A percentile compares a stretch with the other conserved stretches of the same genome.
Evolutionary conservation across 2,329 filamentous ascomycete genomes (phyloP).

Genomic region (Fusarium sterilihyphosum): DNA sequence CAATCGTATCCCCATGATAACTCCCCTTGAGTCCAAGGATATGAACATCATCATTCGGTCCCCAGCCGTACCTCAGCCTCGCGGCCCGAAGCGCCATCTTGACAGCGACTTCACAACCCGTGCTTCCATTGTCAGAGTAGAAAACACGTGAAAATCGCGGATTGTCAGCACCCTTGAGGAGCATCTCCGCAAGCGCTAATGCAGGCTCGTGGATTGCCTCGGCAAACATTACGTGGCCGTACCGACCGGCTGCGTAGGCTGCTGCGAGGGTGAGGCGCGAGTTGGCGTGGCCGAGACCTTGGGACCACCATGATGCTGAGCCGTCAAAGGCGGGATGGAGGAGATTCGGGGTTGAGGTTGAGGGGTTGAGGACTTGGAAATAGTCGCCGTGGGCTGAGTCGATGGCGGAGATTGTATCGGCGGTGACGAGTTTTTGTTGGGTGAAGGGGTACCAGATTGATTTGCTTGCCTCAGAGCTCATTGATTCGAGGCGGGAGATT

Average conservation of each 20-base stretch:
- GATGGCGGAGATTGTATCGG: conserved; percentile 75
- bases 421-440: conserved; percentile 73
- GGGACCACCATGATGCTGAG: conserved; percentile 92
- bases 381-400: conserved; percentile 84
- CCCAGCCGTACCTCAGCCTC: conserved; percentile 73
- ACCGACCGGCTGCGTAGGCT: conserved; percentile 83
- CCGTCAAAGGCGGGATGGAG: conserved; percentile 76
- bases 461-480: conserved; percentile 69
- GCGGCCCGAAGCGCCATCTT: conserved; percentile 85
- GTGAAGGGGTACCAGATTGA: conserved; percentile 90
- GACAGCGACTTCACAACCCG: conserved; percentile 82
- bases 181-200: conserved; percentile 70
- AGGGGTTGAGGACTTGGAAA: conserved; percentile 68
- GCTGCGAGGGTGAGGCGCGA: conserved; percentile 76
- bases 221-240: conserved; percentile 91
- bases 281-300: conserved; percentile 84
- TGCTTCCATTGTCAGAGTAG: conserved; percentile 86
- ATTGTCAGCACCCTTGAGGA: conserved; percentile 70
- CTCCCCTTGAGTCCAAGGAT: conserved; percentile 81
- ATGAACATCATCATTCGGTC: conserved; percentile 65
- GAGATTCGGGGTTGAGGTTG: neutral
- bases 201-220: conserved; percentile 83
- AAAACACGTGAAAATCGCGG: conserved; percentile 77
- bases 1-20: conserved; percentile 90
- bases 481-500: conserved; percentile 66